phyloP scores from a whole-genome alignment of 2,329 filamentous ascomycete genomes.

The Ophiostoma quercus region DNA sequence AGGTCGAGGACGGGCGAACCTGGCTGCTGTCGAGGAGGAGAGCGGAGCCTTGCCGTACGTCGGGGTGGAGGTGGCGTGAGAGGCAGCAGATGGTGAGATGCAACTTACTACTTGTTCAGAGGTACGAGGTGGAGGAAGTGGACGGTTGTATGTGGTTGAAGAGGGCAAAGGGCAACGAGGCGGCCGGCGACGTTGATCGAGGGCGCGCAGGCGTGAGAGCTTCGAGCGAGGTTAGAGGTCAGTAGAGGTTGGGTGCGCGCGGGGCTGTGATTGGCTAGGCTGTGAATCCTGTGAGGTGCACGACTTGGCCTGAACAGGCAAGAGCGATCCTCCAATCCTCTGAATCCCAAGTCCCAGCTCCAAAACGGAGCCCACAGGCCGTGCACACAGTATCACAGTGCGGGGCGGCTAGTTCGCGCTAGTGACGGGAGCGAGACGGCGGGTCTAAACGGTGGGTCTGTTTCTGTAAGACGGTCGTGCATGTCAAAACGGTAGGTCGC shows the following conservation, averaged over 20 bases:
- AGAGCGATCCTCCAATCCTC: not conserved
- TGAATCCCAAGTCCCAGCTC: not conserved
- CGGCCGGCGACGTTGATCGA: not conserved
- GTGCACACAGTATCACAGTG: conserved; percentile 4
- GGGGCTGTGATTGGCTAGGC: conserved; percentile 1
- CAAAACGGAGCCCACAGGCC: not conserved
- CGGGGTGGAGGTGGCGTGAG: conserved; percentile 8
- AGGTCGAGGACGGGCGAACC: not conserved
- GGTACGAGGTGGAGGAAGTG: not conserved
- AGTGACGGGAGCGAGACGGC: not conserved
- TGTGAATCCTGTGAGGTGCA: conserved; percentile 2
- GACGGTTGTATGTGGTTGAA: not conserved
- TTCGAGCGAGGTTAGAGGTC: not conserved
- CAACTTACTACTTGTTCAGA: not conserved
- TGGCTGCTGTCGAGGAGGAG: not conserved
- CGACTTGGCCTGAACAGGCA: not conserved
- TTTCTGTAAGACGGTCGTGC: not conserved
- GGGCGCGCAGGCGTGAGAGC: not conserved
- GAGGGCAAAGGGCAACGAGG: not conserved
- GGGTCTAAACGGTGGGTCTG: not conserved
- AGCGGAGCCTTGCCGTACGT: conserved; percentile 9
- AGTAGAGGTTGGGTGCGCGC: not conserved
- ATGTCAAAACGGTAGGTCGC: not conserved
- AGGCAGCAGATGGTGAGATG: conserved; percentile 12
- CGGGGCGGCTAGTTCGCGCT: not conserved